Conservation (phyloP, 768 basidiomycete species). For the Rubroboletus pulcherrimus region DNA sequence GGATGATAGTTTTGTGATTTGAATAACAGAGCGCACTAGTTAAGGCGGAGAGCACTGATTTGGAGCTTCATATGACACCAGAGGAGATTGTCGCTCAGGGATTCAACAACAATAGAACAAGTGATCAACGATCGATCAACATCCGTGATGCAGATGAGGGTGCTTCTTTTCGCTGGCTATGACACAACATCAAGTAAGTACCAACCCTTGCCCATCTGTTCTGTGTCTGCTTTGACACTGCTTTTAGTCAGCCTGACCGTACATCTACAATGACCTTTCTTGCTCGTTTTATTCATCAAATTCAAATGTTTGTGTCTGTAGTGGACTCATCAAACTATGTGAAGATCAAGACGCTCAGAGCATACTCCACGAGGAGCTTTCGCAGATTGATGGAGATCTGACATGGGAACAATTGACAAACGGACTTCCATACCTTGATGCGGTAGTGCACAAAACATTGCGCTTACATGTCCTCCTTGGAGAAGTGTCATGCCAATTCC, state of each 20-base stretch:
- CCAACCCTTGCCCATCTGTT: background rate
- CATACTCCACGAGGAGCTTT: slow-evolving; percentile 48
- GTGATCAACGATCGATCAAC: too few species aligned
- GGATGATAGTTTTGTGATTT: background rate
- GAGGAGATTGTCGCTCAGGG: slow-evolving; percentile 40
- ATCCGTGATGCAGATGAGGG: slow-evolving; percentile 27
- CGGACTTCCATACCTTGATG: slow-evolving; percentile 52
- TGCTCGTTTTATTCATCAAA: background rate
- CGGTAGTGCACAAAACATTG: slow-evolving; percentile 44
- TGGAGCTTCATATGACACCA: slow-evolving; percentile 31
- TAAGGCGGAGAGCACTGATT: slow-evolving; percentile 34
- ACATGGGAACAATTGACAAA: slow-evolving; percentile 51
- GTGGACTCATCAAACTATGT: slow-evolving; percentile 54
- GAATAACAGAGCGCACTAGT: slow-evolving; percentile 21
- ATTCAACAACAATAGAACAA: background rate
- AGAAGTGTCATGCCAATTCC: slow-evolving; percentile 7
- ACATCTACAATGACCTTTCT: background rate
- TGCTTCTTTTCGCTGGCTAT: slow-evolving; percentile 39
- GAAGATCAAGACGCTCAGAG: slow-evolving; percentile 42
- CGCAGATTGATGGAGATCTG: slow-evolving; percentile 42
- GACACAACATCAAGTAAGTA: slow-evolving; percentile 39
- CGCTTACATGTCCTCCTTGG: slow-evolving; percentile 40
- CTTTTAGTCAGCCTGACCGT: slow-evolving; percentile 26
- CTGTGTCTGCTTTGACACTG: background rate
- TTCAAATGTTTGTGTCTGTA: background rate